Base-by-base conservation (phyloP, 2,329 filamentous ascomycete genomes). In the Macroventuria anomochaeta region DNA sequence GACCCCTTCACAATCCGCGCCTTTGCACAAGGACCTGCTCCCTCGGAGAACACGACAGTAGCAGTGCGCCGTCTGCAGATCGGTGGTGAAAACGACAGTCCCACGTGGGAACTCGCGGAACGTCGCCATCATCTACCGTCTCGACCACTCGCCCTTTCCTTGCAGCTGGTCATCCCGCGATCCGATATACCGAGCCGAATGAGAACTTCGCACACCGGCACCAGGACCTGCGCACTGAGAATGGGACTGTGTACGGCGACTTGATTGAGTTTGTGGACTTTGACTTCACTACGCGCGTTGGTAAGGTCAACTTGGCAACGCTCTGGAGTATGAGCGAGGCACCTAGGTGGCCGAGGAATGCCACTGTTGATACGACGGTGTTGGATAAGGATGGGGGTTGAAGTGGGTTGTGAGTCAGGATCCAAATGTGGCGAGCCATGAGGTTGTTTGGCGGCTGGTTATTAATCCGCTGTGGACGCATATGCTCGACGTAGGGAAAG, bases 171-270 rank as follows among this genome's bases (percentile, higher is more conserved):
- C 85, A 81, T 61, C 74, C 82, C 3, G 81, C 80, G 0, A 77
- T 80, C 12, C 77, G 83, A 2, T 85, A 83, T 75, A 85, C 82
- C 0, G 83, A 86, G 70, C 81, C 83, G 0, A 77, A 80, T 47
- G 83, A 86, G 70, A 75, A 85, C 63, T 85, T 80, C 64, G 74
- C 70, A 3, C 83, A 85, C 63, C 83, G 85, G 69, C 83, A 85
- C 59, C 83, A 85, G 68, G 77, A 85, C 54, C 60, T 80, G 0
- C 75, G 81, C 1, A 74, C 80, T 11, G 73, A 77, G 40, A 76
- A 81, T 41, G 81, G 80, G 1, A 78, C 75, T 20, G 79, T 82
- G 51, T 85, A 82, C 58, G 83, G 83, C 21, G 83, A 86, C 49
- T 61, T 85, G 4, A 69, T 79, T 7, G 79, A 84, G 50, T 85